Evolutionary conservation across 192 early-diverging fungal genomes (phyloP), one percentile per base, ranked within the genome.

Genomic region (Coemansia sp.): DNA sequence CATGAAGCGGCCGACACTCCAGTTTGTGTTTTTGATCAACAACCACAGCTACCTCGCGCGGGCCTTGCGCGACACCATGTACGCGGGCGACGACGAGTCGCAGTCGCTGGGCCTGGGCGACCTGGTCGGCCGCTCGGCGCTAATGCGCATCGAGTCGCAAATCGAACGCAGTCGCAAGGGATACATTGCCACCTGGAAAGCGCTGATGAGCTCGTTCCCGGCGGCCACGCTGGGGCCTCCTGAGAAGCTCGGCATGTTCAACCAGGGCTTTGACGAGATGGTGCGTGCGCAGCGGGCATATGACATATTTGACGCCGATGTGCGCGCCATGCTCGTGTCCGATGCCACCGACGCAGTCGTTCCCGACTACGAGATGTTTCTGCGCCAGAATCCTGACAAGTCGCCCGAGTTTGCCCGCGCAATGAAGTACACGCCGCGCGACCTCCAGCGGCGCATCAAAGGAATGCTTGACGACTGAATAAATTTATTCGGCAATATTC

Each of bases 11-110:
- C 65, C 65, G 22, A 49, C 64, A n/a, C 53, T 62, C 26, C 65
- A 75, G 58, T 75, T 68, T 52, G 65, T 75, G 12, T 75, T 75
- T 27, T 50, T 75, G 39, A 64, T 75, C 48, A 68, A 67, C 61
- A 75, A 75, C 61, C 53, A 75, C 61, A 68, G 61, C 53, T 75
- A 63, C 20, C 44, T 75, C 25, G 72, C 65, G 3, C 64, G 72
- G 6, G 62, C 72, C 12, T 49, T 75, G 17, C 60, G 65, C 9
- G 72, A 75, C 61, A 63, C 72, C 0, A 68, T 68, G 72, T 67
- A 75, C 35, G 50, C 72, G 0, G 57, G 65, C 29, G 65, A 68
- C 43, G 72, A 75, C 43, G 53, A 62, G 27, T 75, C 60, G 34
- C 72, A 68, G 52, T 55, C 72, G 14, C 49, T 75, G 28, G 72